Base-by-base conservation (phyloP, 2,329 filamentous ascomycete genomes). In the Curvularia hawaiiensis region DNA sequence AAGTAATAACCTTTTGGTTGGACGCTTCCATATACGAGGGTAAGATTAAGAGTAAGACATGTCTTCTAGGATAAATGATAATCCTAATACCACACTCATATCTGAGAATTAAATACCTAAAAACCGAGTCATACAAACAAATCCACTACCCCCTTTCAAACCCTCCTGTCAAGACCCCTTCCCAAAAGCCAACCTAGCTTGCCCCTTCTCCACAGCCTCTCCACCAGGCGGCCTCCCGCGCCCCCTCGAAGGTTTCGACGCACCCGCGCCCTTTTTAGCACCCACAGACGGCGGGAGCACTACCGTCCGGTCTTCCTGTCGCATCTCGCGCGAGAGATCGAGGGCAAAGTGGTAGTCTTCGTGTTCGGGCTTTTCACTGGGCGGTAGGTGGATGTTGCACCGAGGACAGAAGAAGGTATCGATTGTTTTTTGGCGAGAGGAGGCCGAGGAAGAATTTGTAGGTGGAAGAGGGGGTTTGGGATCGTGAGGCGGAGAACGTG, bases 341-440 rank as follows among this genome's bases (percentile, higher is more conserved):
- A 90, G 91, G 45, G 95, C 95, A 77, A 97, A 89, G 78, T 99
- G 95, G 89, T 93, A 98, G 75, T 99, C 95, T 52, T 89, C 82
- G 75, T 99, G 95, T 77, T 90, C 93, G 63, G 88, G 84, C 65
- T 84, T 83, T 54, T 88, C 85, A 26, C 79, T 71, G 39, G 82
- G 79, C 12, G 82, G 80, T 33, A 95, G 79, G n/a, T 74, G 72
- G 67, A 84, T 82, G 58, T 84, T 82, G 75, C 92, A 97, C 61
- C 86, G 85, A 49, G 80, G 72, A 75, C 92, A 96, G 54, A 79
- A 78, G 62, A 80, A 84, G 0, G 62, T 67, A 10, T 77, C 68
- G 1, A 69, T 14, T 1, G 62, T 61, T 49, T 61, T 59, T 50
- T 77, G 69, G 5, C 68, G 67, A 28, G 49, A 28, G 16, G 18